These are phyloP conservation scores for Sarcodon aspratus DNA, from an alignment of 768 basidiomycete species.

Conservation along the genomic window DNA sequence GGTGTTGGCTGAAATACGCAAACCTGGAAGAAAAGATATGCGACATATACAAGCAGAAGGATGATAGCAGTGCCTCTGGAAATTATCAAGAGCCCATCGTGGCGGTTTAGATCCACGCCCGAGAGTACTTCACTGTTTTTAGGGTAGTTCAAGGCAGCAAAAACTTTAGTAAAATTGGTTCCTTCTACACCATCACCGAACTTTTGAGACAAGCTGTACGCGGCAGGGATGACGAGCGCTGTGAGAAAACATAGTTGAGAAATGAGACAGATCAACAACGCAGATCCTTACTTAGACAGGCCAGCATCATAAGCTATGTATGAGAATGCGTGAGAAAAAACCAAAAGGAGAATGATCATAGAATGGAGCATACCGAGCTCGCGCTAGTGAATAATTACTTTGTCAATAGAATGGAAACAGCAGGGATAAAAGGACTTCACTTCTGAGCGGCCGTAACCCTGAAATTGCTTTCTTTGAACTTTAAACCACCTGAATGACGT, in stretches of 20 bases:
- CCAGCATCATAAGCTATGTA: slow-evolving; percentile 67
- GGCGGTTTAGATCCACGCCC: slow-evolving; percentile 6
- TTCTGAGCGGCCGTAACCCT: slow-evolving; percentile 81
- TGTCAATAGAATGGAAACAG: slow-evolving; percentile 48
- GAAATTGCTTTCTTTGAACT: slow-evolving; percentile 59
- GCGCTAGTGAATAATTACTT: slow-evolving; percentile 14
- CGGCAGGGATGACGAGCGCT: slow-evolving; percentile 23
- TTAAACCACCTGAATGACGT: slow-evolving; percentile 41
- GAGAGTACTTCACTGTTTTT: too few relatives aligned
- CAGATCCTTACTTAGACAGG: slow-evolving; percentile 61
- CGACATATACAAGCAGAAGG: slow-evolving; percentile 61
- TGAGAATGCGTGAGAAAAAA: slow-evolving; percentile 2
- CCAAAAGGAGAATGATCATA: not conserved
- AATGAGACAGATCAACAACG: not conserved
- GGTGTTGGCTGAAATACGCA: slow-evolving; percentile 7
- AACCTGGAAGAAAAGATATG: slow-evolving; percentile 71
- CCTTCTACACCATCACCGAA: too few relatives aligned
- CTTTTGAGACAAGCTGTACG: slow-evolving; percentile 5
- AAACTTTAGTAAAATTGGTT: not conserved
- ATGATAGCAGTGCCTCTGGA: slow-evolving; percentile 75
- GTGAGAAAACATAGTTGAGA: slow-evolving; percentile 15
- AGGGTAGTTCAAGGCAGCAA: not conserved
- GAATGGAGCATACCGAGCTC: slow-evolving; percentile 23
- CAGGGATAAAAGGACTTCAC: slow-evolving; percentile 57
- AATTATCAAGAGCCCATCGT: slow-evolving; percentile 54